Evolutionary conservation across 176 grass and related monocot species (phyloP).

Genomic region (Oryza longistaminata): DNA sequence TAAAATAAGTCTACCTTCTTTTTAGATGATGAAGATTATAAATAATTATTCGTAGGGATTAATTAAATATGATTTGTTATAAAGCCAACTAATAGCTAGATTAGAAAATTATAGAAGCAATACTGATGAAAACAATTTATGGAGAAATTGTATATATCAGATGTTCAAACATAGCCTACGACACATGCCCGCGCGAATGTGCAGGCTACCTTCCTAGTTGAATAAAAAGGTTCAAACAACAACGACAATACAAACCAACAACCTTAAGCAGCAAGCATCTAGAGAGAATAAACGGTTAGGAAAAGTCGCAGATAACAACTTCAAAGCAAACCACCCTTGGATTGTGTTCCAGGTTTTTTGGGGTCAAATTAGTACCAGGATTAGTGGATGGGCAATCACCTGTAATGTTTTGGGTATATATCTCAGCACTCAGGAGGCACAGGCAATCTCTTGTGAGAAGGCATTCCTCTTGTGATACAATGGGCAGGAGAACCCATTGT

Average conservation of each 20-base stretch:
- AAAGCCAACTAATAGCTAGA: no score
- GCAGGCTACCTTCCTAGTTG: not conserved
- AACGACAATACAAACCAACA: not conserved
- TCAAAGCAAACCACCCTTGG: not conserved
- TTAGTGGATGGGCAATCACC: not conserved
- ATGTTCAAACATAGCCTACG: no score
- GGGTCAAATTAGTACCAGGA: no score
- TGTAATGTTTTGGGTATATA: not conserved
- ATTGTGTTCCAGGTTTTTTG: not conserved
- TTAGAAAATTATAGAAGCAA: no score
- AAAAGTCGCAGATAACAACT: not conserved
- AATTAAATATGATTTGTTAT: no score
- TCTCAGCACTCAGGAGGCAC: not conserved
- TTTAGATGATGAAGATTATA: no score
- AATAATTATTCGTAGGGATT: no score
- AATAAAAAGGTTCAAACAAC: not conserved
- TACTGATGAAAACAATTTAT: no score
- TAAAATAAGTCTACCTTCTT: no score
- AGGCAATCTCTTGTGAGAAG: not conserved
- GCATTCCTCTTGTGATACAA: not conserved
- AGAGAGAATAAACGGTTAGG: not conserved
- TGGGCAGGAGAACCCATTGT: not conserved
- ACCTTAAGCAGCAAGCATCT: not conserved
- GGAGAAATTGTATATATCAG: no score
- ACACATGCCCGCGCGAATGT: no score